A percentile compares a stretch with the other conserved stretches of the same genome.
phyloP scores from a whole-genome alignment of 2,329 filamentous ascomycete genomes.

The Beauveria bassiana region DNA sequence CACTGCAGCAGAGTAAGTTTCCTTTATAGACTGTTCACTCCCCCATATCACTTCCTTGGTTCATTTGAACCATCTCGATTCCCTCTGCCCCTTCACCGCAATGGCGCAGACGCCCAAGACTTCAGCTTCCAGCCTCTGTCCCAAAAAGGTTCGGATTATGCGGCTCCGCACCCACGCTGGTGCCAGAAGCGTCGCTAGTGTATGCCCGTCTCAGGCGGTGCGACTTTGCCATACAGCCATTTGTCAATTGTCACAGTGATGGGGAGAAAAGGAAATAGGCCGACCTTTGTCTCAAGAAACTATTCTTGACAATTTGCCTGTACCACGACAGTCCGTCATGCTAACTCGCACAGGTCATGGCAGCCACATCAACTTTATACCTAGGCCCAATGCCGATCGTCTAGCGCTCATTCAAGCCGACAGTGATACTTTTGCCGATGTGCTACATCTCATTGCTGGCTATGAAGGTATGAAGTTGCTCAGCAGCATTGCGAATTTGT shows the following conservation, averaged over 20 bases:
- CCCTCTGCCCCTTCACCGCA: not conserved
- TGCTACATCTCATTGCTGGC: constrained; percentile 64
- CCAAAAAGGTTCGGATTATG: not conserved
- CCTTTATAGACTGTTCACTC: not conserved
- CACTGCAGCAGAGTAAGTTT: not conserved
- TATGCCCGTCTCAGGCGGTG: not conserved
- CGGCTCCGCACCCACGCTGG: not conserved
- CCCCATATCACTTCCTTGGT: not conserved
- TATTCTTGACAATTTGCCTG: not conserved
- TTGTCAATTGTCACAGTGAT: not conserved
- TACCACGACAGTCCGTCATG: not conserved
- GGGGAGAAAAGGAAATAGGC: not conserved
- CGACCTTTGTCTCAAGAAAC: no score
- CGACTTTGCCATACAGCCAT: not conserved
- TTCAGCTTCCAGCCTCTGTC: constrained; percentile 3
- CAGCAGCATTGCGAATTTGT: constrained; percentile 11
- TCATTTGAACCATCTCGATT: not conserved
- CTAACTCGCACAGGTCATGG: constrained; percentile 2
- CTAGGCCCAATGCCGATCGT: constrained; percentile 34
- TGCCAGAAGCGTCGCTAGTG: not conserved
- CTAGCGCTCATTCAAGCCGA: constrained; percentile 47
- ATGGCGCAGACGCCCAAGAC: constrained; percentile 1
- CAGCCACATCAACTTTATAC: constrained; percentile 46
- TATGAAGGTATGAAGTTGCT: constrained; percentile 53
- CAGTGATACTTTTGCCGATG: constrained; percentile 62